Evolutionary conservation across 495 filamentous ascomycete genomes (phyloP).

Genomic region (Cercophora newfieldiana): DNA sequence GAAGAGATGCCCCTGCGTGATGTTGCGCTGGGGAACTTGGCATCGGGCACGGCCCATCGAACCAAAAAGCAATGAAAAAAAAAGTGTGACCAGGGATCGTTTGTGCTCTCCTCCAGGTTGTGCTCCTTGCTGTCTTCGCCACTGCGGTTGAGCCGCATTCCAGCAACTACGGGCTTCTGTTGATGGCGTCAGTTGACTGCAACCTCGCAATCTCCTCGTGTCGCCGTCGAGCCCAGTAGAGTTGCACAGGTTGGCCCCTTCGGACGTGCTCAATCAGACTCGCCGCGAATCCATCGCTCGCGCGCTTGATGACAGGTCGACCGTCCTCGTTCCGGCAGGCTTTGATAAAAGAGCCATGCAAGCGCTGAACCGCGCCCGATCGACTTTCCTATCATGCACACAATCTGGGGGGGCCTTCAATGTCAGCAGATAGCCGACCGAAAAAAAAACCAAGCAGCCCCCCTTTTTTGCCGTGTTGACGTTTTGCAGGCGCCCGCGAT

Average conservation of each 20-base stretch:
- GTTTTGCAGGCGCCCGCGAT: background rate
- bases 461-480: background rate
- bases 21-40: constrained; percentile 8
- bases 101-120: background rate
- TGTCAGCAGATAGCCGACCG: background rate
- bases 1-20: constrained; percentile 8
- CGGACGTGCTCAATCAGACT: background rate
- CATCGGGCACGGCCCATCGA: constrained; percentile 1
- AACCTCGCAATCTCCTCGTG: constrained; percentile 17
- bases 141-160: constrained; percentile 16
- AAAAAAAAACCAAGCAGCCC: background rate
- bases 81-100: background rate
- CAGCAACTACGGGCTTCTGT: background rate
- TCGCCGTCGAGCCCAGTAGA: background rate
- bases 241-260: background rate
- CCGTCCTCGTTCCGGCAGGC: background rate
- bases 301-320: background rate
- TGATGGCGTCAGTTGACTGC: constrained; percentile 10
- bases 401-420: background rate
- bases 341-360: constrained; percentile 1
- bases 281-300: too few relatives aligned
- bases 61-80: background rate
- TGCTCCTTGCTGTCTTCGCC: background rate
- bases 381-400: constrained; percentile 15
- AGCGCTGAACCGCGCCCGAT: constrained; percentile 14